These are phyloP conservation scores for Chlorociboria aeruginascens DNA, from an alignment of 495 filamentous ascomycete species.

Conservation along the genomic window DNA sequence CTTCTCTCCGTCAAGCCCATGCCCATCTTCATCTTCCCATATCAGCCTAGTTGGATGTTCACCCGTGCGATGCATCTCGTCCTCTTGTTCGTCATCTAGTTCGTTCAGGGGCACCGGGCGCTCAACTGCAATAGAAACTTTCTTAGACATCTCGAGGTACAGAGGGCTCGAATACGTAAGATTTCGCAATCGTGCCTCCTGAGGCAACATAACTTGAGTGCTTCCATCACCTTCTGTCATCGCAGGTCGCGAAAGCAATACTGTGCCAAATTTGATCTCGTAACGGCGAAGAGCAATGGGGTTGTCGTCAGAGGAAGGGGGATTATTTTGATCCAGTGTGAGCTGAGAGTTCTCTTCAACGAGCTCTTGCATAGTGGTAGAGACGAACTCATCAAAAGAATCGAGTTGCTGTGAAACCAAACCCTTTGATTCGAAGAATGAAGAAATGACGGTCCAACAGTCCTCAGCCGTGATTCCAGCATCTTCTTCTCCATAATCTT, in stretches of 20 bases:
- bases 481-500: constrained; percentile 49
- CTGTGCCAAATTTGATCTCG: constrained; percentile 80
- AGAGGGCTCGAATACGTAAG: constrained; percentile 89
- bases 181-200: constrained; percentile 88
- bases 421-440: constrained; percentile 92
- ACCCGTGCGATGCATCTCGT: constrained; percentile 31
- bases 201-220: constrained; percentile 68
- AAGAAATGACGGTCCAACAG: constrained; percentile 92
- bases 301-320: constrained; percentile 56
- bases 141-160: constrained; percentile 73
- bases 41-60: constrained; percentile 38
- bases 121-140: constrained; percentile 70
- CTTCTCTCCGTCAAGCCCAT: constrained; percentile 23
- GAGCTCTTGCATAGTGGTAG: constrained; percentile 82
- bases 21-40: constrained; percentile 44
- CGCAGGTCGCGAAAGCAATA: constrained; percentile 72
- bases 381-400: constrained; percentile 94
- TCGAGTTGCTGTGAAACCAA: constrained; percentile 96
- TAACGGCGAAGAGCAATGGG: constrained; percentile 77
- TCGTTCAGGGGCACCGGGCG: constrained; percentile 47
- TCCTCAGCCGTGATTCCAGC: constrained; percentile 80
- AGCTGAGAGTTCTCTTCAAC: constrained; percentile 80
- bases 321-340: constrained; percentile 77
- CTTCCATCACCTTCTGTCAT: constrained; percentile 87
- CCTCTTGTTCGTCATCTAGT: constrained; percentile 48